phyloP scores from a whole-genome alignment of 2,329 filamentous ascomycete species.

The Colletotrichum salicis region DNA sequence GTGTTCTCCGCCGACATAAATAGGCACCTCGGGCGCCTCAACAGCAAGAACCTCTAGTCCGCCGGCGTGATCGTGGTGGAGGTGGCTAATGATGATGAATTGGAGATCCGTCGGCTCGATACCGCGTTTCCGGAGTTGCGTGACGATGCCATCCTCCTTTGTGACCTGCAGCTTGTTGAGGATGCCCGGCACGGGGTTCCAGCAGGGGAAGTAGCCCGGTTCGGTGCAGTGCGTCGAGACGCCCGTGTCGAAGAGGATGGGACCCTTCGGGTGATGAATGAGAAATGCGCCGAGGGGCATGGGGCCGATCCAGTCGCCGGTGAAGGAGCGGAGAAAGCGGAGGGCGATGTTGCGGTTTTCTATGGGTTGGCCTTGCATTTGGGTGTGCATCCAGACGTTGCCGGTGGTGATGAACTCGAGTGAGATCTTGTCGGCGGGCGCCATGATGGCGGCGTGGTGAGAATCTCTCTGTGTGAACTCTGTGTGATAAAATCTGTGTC shows the following conservation, averaged over 20 bases:
- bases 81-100: slow-evolving; percentile 42
- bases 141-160: slow-evolving; percentile 36
- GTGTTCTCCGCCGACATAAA: slow-evolving; percentile 41
- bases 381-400: slow-evolving; percentile 36
- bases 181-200: slow-evolving; percentile 32
- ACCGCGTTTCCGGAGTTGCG: slow-evolving; percentile 34
- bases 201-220: slow-evolving; percentile 38
- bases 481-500: background rate
- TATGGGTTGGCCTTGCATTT: slow-evolving; percentile 36
- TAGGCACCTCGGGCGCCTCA: slow-evolving; percentile 40
- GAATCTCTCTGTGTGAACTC: background rate
- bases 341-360: slow-evolving; percentile 35
- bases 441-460: background rate
- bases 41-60: slow-evolving; percentile 40
- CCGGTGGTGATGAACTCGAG: slow-evolving; percentile 39
- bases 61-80: slow-evolving; percentile 44
- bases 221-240: slow-evolving; percentile 38
- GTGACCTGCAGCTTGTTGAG: slow-evolving; percentile 30
- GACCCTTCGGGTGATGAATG: slow-evolving; percentile 37
- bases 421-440: slow-evolving; percentile 6
- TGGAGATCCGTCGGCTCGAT: slow-evolving; percentile 40
- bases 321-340: slow-evolving; percentile 38
- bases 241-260: slow-evolving; percentile 40
- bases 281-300: slow-evolving; percentile 39
- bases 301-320: slow-evolving; percentile 36